Percentiles rank a stretch among this genome's conserved stretches.
Evolutionary conservation across 2,329 filamentous ascomycete genomes (phyloP).

Genomic region (Alternaria metachromatica): DNA sequence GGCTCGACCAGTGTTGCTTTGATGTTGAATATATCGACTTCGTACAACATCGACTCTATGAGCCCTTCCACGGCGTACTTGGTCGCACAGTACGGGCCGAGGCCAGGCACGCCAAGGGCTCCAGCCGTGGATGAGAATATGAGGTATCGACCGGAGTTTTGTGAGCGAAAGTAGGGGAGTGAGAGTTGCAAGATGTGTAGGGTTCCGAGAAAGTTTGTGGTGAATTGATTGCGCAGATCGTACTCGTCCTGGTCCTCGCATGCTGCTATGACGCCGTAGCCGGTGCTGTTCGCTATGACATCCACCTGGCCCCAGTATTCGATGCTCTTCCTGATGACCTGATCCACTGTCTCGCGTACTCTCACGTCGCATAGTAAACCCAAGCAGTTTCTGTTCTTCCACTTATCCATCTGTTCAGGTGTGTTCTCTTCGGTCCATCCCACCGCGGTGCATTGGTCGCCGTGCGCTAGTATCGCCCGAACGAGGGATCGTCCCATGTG

Average conservation of each 20-base stretch:
- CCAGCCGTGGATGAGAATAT: slow-evolving; percentile 95
- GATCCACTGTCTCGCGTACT: slow-evolving; percentile 75
- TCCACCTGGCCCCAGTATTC: slow-evolving; percentile 82
- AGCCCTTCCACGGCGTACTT: slow-evolving; percentile 97
- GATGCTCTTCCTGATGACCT: slow-evolving; percentile 73
- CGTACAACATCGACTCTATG: slow-evolving; percentile 96
- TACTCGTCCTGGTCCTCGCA: slow-evolving; percentile 97
- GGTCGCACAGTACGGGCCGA: slow-evolving; percentile 94
- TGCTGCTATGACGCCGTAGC: slow-evolving; percentile 92
- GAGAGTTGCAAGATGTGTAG: slow-evolving; percentile 90
- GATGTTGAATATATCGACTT: slow-evolving; percentile 89
- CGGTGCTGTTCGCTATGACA: slow-evolving; percentile 87
- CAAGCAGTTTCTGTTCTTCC: slow-evolving; percentile 71
- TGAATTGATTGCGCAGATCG: slow-evolving; percentile 93
- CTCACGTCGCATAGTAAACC: slow-evolving; percentile 91
- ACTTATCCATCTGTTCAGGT: slow-evolving; percentile 72
- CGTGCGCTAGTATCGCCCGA: slow-evolving; percentile 78
- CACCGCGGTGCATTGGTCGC: slow-evolving; percentile 85
- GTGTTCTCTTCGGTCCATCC: slow-evolving; percentile 82
- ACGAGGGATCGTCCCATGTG: slow-evolving; percentile 94
- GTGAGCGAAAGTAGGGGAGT: slow-evolving; percentile 83
- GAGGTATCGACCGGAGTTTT: slow-evolving; percentile 78
- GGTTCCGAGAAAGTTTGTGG: slow-evolving; percentile 97
- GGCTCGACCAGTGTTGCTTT: slow-evolving; percentile 94
- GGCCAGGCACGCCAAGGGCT: slow-evolving; percentile 87